phyloP scores from a whole-genome alignment of 345 rosid species.

The Corymbia maculata region DNA sequence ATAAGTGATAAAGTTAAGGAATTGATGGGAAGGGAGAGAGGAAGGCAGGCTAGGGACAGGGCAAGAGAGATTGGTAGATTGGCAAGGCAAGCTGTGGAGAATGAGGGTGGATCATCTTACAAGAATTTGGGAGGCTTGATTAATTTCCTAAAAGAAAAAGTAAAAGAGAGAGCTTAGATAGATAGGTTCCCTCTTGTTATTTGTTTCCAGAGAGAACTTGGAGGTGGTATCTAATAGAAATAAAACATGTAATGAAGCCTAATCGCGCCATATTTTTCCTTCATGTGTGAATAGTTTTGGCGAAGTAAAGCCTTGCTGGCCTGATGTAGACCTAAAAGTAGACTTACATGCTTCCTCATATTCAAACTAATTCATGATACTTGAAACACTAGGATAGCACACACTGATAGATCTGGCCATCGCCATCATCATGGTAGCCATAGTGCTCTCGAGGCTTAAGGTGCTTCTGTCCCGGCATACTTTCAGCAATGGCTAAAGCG shows the following conservation, averaged over 20 bases:
- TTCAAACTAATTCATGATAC: neutral
- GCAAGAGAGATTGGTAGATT: conserved; percentile 1
- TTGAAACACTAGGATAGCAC: neutral
- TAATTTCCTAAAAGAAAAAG: neutral
- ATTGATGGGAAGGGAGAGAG: conserved; percentile 13
- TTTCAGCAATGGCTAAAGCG: neutral
- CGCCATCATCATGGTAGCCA: neutral
- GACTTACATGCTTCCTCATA: neutral
- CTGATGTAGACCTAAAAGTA: neutral
- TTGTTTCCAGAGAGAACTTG: neutral
- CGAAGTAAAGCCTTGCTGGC: neutral
- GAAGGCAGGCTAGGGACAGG: conserved; percentile 7
- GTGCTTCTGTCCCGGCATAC: neutral
- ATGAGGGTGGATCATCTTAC: conserved; percentile 5
- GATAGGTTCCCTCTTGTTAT: neutral
- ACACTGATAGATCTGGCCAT: neutral
- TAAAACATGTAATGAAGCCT: neutral
- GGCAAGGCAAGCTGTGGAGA: conserved; percentile 6
- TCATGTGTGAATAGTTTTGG: neutral
- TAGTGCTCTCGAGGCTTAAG: neutral
- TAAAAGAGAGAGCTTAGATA: neutral
- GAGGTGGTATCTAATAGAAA: neutral
- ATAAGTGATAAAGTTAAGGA: conserved; percentile 3
- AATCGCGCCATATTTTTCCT: neutral
- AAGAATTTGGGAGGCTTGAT: conserved; percentile 6